Evolutionary conservation across 1,139 yeast species (phyloP).

Genomic region (Zhuliangozyma parablackwelliae): DNA sequence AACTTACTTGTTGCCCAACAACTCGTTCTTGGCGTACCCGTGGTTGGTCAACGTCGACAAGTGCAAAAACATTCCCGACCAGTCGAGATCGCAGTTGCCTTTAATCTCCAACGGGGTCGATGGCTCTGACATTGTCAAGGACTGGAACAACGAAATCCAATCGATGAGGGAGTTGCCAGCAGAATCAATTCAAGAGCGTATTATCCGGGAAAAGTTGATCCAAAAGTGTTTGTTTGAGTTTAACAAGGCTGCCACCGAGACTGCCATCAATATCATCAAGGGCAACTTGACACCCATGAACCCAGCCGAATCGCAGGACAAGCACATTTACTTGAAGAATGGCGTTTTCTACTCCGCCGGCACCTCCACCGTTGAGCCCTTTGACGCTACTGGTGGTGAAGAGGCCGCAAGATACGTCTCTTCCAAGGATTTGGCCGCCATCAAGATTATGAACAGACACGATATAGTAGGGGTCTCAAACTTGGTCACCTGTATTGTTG

Average conservation of each 20-base stretch:
- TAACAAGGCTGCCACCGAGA: conserved; percentile 68
- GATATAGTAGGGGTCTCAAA: conserved; percentile 65
- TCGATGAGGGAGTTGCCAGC: conserved; percentile 68
- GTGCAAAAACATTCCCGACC: conserved; percentile 44
- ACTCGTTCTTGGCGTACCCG: conserved; percentile 60
- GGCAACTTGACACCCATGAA: conserved; percentile 80
- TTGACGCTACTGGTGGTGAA: conserved; percentile 67
- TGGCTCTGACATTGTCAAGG: conserved; percentile 56
- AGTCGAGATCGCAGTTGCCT: conserved; percentile 60
- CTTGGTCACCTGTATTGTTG: conserved; percentile 78
- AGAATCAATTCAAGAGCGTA: conserved; percentile 56
- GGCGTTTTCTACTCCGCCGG: conserved; percentile 87
- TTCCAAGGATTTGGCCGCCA: conserved; percentile 72
- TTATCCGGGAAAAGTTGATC: conserved; percentile 71
- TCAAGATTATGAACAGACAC: conserved; percentile 62
- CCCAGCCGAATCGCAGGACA: conserved; percentile 59
- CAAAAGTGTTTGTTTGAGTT: conserved; percentile 76
- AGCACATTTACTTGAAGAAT: conserved; percentile 68
- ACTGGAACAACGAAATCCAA: conserved; percentile 92
- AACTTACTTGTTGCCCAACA: conserved; percentile 56
- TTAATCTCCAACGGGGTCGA: conserved; percentile 53
- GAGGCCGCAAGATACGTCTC: conserved; percentile 84
- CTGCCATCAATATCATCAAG: conserved; percentile 71
- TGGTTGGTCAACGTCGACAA: conserved; percentile 56
- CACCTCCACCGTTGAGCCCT: conserved; percentile 66